Conservation (phyloP, 2,329 filamentous ascomycete genomes). For the Seiridium unicorne region DNA sequence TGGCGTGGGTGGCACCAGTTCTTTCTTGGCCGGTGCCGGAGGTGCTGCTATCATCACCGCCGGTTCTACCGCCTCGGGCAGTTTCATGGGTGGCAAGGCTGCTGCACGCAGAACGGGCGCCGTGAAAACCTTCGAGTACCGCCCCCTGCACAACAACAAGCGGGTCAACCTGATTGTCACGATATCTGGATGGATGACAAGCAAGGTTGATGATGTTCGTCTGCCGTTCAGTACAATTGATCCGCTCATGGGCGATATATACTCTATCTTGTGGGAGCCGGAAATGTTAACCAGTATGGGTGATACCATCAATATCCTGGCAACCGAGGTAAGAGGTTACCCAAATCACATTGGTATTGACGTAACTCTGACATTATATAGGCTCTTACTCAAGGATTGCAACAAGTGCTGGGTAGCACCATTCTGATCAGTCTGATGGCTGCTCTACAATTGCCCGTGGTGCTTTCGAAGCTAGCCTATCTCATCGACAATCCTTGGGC, state of each 20-base stretch:
- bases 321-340: conserved; percentile 74
- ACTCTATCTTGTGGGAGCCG: conserved; percentile 95
- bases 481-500: conserved; percentile 98
- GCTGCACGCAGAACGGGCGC: conserved; percentile 86
- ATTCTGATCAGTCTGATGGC: conserved; percentile 89
- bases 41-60: conserved; percentile 94
- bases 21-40: conserved; percentile 87
- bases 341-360: conserved; percentile 9
- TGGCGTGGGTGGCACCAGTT: conserved; percentile 82
- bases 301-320: conserved; percentile 96
- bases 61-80: conserved; percentile 79
- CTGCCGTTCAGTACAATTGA: conserved; percentile 95
- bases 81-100: conserved; percentile 81
- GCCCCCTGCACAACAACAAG: conserved; percentile 97
- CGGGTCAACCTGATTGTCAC: conserved; percentile 93
- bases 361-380: conserved; percentile 36
- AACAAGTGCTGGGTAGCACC: conserved; percentile 90
- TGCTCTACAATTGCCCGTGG: conserved; percentile 85
- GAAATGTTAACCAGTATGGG: conserved; percentile 98
- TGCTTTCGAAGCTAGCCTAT: conserved; percentile 90
- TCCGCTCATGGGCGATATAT: conserved; percentile 96
- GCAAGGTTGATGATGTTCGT: conserved; percentile 94
- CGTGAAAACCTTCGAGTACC: conserved; percentile 95
- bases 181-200: conserved; percentile 96
- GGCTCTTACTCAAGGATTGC: conserved; percentile 93